These are phyloP conservation scores for Rubroshorea leprosula DNA, from an alignment of 345 rosid species.

Conservation along the genomic window DNA sequence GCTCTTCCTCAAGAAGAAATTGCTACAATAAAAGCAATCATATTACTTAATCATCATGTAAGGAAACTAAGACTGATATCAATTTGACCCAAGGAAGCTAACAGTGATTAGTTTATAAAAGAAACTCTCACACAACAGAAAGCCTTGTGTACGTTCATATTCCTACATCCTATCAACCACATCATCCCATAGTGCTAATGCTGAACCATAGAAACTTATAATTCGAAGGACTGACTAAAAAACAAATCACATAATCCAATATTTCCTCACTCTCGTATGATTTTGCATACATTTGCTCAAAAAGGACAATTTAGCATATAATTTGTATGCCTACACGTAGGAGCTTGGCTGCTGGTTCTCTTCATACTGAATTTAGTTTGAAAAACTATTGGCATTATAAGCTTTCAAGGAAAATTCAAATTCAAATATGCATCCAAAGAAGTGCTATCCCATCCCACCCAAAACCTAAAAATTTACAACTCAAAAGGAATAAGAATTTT, in stretches of 20 bases:
- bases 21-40: too few relatives aligned
- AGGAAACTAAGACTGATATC: background rate
- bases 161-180: background rate
- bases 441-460: background rate
- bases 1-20: background rate
- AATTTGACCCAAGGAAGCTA: background rate
- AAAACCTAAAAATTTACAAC: background rate
- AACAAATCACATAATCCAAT: too few relatives aligned
- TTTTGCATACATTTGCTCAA: background rate
- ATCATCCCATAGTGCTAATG: background rate
- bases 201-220: background rate
- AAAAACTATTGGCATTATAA: background rate
- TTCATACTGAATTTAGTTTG: background rate
- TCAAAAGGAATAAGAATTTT: background rate
- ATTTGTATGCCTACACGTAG: background rate
- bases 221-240: background rate
- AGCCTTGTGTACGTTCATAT: background rate
- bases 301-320: background rate
- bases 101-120: background rate
- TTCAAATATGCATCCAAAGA: constrained; percentile 4
- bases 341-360: background rate
- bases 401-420: background rate
- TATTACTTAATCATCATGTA: background rate
- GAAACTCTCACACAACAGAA: background rate
- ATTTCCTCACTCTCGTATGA: background rate